Evolutionary conservation across 2,329 filamentous ascomycete species (phyloP).

Genomic region (Dactylellina parvicollis): DNA sequence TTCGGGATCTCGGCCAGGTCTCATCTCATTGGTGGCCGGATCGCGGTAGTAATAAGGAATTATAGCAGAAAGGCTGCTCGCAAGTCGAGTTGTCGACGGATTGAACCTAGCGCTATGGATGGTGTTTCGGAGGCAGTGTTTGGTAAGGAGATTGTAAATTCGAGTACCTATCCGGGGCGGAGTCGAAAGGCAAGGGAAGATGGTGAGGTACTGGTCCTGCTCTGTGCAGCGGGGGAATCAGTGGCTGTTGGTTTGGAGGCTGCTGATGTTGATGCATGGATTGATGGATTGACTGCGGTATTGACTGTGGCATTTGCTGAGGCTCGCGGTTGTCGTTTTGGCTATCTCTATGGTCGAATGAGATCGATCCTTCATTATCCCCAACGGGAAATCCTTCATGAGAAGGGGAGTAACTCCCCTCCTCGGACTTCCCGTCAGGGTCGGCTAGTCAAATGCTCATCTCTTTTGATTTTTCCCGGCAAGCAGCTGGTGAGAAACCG

Average conservation of each 20-base stretch:
- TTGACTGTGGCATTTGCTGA: constrained; percentile 39
- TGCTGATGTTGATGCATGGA: constrained; percentile 25
- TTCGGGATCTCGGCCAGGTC: background rate
- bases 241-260: constrained; percentile 31
- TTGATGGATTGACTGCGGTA: constrained; percentile 17
- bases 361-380: constrained; percentile 53
- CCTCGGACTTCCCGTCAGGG: constrained; percentile 55
- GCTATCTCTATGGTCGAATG: constrained; percentile 52
- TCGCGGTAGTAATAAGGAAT: background rate
- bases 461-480: constrained; percentile 80
- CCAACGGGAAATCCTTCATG: constrained; percentile 55
- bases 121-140: constrained; percentile 41
- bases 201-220: constrained; percentile 40
- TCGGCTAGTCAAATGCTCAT: constrained; percentile 61
- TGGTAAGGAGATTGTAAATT: constrained; percentile 46
- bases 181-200: constrained; percentile 47
- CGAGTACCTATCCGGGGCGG: constrained; percentile 36
- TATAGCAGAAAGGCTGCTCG: background rate
- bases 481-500: constrained; percentile 86
- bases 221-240: constrained; percentile 49
- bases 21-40: background rate
- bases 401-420: constrained; percentile 55
- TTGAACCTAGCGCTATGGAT: background rate
- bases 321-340: constrained; percentile 53
- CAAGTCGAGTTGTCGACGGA: background rate